Conservation (phyloP, 768 basidiomycete species). For the Exsudoporus frostii region DNA sequence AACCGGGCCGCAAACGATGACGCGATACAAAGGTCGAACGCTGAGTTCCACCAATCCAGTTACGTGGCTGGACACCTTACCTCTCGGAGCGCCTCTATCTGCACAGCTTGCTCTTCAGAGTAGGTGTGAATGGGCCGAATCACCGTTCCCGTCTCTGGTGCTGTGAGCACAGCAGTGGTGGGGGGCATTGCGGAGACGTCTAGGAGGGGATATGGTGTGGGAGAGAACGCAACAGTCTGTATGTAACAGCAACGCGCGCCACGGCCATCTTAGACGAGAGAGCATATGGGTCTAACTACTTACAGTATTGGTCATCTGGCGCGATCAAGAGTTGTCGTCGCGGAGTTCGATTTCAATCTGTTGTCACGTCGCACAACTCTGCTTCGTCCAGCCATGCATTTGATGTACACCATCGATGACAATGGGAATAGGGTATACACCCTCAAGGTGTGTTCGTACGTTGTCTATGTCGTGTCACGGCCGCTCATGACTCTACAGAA, state of each 20-base stretch:
- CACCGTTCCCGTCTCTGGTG: constrained; percentile 50
- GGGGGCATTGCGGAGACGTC: constrained; percentile 31
- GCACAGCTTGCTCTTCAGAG: constrained; percentile 55
- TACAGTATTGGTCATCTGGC: neutral
- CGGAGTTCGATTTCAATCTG: constrained; percentile 13
- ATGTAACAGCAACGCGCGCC: neutral
- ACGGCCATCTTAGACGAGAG: neutral
- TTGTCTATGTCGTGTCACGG: neutral
- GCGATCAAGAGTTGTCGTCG: neutral
- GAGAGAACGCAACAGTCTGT: neutral
- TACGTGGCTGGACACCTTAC: constrained; percentile 34
- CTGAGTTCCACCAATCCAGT: neutral
- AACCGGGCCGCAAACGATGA: neutral
- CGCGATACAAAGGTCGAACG: neutral
- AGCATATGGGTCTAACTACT: no score
- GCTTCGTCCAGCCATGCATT: constrained; percentile 68
- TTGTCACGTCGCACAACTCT: no score
- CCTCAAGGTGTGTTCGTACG: constrained; percentile 66
- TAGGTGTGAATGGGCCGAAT: constrained; percentile 58
- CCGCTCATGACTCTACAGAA: constrained; percentile 53
- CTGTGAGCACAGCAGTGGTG: constrained; percentile 50
- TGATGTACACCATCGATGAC: constrained; percentile 89
- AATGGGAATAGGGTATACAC: constrained; percentile 85
- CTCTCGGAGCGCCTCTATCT: constrained; percentile 60
- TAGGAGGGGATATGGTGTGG: neutral